Evolutionary conservation across 2,329 filamentous ascomycete genomes (phyloP), one percentile per base, ranked within the genome.

Genomic region (Myriosclerotinia scirpicola): DNA sequence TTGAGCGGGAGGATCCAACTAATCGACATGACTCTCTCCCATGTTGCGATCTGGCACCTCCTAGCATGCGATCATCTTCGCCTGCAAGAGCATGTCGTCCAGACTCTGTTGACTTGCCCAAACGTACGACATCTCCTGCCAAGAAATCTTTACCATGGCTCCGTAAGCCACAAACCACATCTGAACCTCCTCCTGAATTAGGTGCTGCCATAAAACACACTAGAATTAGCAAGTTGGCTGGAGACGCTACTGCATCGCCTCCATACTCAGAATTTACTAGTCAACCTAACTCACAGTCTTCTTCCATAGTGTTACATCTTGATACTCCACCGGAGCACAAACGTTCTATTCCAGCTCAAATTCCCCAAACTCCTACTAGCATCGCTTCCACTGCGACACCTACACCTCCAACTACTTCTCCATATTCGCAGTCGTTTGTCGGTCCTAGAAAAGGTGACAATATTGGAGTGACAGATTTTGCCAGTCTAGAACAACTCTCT

Each of bases 71-170:
- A 50, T 20, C 30, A 38, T 17, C 44, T 20, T 50, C 58, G n/a
- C 44, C 58, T 50, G 58, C 20, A 38, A 50, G 50, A 14, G 1
- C n/a, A 50, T 4, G 38, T 38, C 44, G 7, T 3, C 4, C 34
- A 5, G 34, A 60, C 0, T 20, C 58, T 50, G 14, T 36, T 50
- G 14, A 15, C 30, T 20, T 20, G 14, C 34, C 58, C 20, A 15
- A 60, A 38, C 30, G 9, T 38, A 15, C 44, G 5, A 60, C 30
- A 1, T 48, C 68, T 14, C n/a, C 67, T 8, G 61, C 62, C 0
- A 75, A 67, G 56, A 70, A 69, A 40, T 68, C 71, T 34, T 67
- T 74, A 54, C 74, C 71, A 38, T 75, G 74, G 74, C 68, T 76
- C 48, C 69, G 71, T 22, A 74, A 71, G 58, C 54, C 58, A 9